These are phyloP conservation scores for Entomortierella lignicola DNA, from an alignment of 192 early-diverging fungal species.

Conservation along the genomic window DNA sequence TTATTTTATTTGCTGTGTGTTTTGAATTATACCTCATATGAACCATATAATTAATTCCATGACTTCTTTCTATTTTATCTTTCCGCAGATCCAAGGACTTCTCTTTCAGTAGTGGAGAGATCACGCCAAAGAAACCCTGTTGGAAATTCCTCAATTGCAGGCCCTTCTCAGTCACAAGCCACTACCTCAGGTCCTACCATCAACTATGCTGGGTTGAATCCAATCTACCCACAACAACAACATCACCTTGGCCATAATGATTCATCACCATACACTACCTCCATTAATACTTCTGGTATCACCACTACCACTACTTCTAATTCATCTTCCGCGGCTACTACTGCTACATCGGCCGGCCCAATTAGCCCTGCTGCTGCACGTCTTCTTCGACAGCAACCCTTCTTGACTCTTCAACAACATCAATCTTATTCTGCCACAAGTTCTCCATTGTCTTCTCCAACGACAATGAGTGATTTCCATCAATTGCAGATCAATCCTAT, in stretches of 20 bases:
- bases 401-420: slow-evolving; percentile 14
- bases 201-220: slow-evolving; percentile 3
- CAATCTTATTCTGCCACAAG: slow-evolving; percentile 4
- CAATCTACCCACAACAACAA: background rate
- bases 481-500: slow-evolving; percentile 17
- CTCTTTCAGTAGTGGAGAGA: slow-evolving; percentile 28
- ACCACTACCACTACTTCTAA: no score
- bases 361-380: slow-evolving; percentile 41
- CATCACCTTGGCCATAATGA: slow-evolving; percentile 6
- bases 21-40: no score
- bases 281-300: no score
- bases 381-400: slow-evolving; percentile 30
- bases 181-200: background rate
- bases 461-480: slow-evolving; percentile 24
- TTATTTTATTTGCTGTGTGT: no score
- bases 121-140: slow-evolving; percentile 38
- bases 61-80: background rate
- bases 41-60: background rate
- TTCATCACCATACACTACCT: background rate
- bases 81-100: slow-evolving; percentile 39
- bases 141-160: background rate
- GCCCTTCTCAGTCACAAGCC: slow-evolving; percentile 13
- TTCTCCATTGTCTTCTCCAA: slow-evolving; percentile 25
- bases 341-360: slow-evolving; percentile 3
- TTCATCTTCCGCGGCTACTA: background rate